These are phyloP conservation scores for Talaromyces stipitatus DNA, from an alignment of 495 filamentous ascomycete species.

Conservation along the genomic window DNA sequence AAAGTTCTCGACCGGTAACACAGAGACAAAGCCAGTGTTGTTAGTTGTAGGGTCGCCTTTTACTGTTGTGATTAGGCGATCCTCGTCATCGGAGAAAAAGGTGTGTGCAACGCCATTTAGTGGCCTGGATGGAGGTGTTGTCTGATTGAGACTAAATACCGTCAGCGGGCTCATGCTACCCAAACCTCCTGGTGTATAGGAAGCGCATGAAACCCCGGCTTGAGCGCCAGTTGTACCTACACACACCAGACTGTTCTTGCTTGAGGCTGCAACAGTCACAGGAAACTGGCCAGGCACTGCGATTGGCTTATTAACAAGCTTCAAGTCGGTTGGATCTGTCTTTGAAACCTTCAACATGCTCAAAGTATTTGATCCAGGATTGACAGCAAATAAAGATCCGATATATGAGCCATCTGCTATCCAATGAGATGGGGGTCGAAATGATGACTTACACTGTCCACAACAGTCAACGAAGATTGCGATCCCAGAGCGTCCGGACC, in stretches of 20 bases:
- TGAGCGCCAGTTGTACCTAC: conserved; percentile 45
- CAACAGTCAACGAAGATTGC: conserved; percentile 42
- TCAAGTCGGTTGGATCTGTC: conserved; percentile 35
- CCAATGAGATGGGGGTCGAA: neutral
- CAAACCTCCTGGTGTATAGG: conserved; percentile 21
- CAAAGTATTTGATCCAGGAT: conserved; percentile 52
- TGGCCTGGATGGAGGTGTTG: conserved; percentile 43
- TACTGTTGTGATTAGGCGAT: conserved; percentile 43
- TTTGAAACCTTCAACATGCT: conserved; percentile 44
- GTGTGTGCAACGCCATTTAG: conserved; percentile 46
- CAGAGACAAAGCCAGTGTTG: conserved; percentile 47
- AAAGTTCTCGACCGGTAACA: conserved; percentile 30
- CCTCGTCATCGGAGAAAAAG: conserved; percentile 47
- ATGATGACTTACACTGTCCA: conserved; percentile 34
- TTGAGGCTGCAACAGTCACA: conserved; percentile 44
- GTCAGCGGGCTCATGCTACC: conserved; percentile 21
- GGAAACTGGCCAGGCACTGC: conserved; percentile 48
- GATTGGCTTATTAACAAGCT: conserved; percentile 31
- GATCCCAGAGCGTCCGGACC: conserved; percentile 44
- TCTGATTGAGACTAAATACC: neutral
- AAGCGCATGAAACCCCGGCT: conserved; percentile 46
- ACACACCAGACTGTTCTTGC: conserved; percentile 40
- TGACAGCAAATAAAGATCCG: conserved; percentile 46
- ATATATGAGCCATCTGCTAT: neutral
- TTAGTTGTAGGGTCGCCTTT: conserved; percentile 47